Evolutionary conservation across 2,329 filamentous ascomycete genomes (phyloP), one percentile per base, ranked within the genome.

Genomic region (Verticillium nonalfalfae): DNA sequence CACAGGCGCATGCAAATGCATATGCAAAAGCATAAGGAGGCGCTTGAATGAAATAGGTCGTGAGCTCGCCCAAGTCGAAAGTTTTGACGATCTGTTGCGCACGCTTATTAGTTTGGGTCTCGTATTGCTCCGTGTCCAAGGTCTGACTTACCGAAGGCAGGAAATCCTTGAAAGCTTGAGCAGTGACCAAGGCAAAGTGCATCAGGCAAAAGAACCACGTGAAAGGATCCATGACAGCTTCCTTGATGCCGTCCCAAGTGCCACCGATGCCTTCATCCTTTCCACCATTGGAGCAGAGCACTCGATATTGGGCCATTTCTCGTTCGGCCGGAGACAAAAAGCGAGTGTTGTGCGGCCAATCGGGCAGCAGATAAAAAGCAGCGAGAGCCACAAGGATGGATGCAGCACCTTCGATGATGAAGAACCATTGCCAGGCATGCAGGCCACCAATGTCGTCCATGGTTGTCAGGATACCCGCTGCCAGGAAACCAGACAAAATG

Each of bases 401-500:
- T 9, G 70, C 69, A 11, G 72, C 66, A 2, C 74, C 76, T 61
- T 78, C 76, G 35, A 79, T 75, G 63, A 79, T 72, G 62, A 80
- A 78, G 50, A 81, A 77, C 78, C 78, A 80, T 21, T 79, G 74
- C 78, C 76, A 78, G 0, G 74, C 72, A 31, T 72, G 68, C 34
- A 79, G 69, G 14, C 73, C 73, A 13, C 69, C 63, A 31, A 74
- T 68, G 13, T 74, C 71, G 11, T 78, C 73, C 72, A 81, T 77
- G 63, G 75, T 76, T 39, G 73, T 73, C 9, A 80, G 69, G 21
- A 80, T 76, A 7, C 74, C 78, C 10, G 76, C 77, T 21, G 77
- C 76, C 33, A 80, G 70, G 38, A 80, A 73, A 4, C 76, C 76
- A 0, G 78, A 78, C 60, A 80, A 70, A 55, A 78, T 75, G 63